Evolutionary conservation across 2,329 filamentous ascomycete genomes (phyloP).

Genomic region (Chlorencoelia australis): DNA sequence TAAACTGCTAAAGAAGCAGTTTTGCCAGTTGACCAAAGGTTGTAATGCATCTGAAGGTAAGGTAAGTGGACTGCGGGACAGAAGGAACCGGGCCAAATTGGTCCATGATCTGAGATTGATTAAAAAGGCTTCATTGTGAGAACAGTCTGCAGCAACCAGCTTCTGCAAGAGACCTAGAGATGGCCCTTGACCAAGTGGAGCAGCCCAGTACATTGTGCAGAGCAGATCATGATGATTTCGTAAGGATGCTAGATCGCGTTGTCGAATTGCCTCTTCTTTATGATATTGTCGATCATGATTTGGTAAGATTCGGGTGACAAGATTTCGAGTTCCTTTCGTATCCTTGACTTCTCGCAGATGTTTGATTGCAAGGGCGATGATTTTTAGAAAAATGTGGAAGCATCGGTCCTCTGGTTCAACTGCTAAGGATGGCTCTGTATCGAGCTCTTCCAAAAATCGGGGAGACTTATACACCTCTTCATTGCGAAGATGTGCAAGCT

Average conservation of each 20-base stretch:
- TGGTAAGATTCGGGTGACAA: conserved; percentile 51
- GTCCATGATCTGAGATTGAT: conserved; percentile 55
- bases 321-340: conserved; percentile 48
- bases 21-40: conserved; percentile 47
- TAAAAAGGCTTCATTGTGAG: conserved; percentile 56
- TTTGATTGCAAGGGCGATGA: conserved; percentile 47
- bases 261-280: conserved; percentile 49
- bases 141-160: conserved; percentile 47
- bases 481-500: conserved; percentile 52
- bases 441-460: conserved; percentile 47
- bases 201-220: conserved; percentile 55
- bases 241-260: conserved; percentile 52
- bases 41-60: conserved; percentile 31
- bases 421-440: conserved; percentile 33
- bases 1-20: conserved; percentile 45
- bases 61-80: conserved; percentile 34
- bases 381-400: conserved; percentile 59
- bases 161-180: conserved; percentile 45
- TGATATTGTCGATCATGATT: conserved; percentile 56
- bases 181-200: conserved; percentile 44
- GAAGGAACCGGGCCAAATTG: conserved; percentile 49
- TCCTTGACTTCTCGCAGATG: conserved; percentile 38
- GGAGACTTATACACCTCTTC: conserved; percentile 54
- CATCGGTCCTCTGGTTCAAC: conserved; percentile 48
- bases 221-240: conserved; percentile 61